phyloP scores from a whole-genome alignment of 1,139 yeast genomes.

The Suhomyces terraborum region DNA sequence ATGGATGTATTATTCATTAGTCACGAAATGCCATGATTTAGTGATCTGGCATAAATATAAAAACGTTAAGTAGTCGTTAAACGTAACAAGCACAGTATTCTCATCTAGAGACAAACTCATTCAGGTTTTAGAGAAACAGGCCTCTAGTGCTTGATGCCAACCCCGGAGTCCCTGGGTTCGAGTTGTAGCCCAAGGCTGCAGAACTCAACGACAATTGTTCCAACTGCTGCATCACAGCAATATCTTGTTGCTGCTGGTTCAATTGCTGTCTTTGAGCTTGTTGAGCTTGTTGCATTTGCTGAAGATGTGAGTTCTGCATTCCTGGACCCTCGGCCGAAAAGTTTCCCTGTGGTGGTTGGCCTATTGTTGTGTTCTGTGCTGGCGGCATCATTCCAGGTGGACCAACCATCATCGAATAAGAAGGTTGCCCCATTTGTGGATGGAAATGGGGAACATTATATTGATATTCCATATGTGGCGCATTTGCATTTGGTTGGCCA shows the following conservation, averaged over 20 bases:
- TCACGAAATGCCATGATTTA: conserved; percentile 8
- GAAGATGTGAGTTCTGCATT: conserved; percentile 16
- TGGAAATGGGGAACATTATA: conserved; percentile 10
- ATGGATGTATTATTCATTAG: conserved; percentile 9
- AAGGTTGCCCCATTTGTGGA: conserved; percentile 10
- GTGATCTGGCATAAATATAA: conserved; percentile 3
- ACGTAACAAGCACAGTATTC: conserved; percentile 1
- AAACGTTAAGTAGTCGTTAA: conserved; percentile 8
- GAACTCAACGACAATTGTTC: conserved; percentile 52
- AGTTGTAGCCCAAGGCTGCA: conserved; percentile 51
- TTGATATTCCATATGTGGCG: conserved; percentile 4
- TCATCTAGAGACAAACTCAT: neutral
- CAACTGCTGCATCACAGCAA: conserved; percentile 49
- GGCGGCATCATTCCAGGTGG: conserved; percentile 9
- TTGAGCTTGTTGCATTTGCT: conserved; percentile 3
- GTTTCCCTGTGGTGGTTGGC: conserved; percentile 4
- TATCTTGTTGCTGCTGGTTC: conserved; percentile 29
- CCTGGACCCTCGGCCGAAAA: conserved; percentile 1
- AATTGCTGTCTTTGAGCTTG: conserved; percentile 18
- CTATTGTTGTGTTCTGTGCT: conserved; percentile 3
- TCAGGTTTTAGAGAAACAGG: conserved; percentile 27
- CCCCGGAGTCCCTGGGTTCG: conserved; percentile 47
- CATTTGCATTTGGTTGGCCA: conserved; percentile 4
- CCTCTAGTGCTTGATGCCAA: conserved; percentile 23
- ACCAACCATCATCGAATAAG: conserved; percentile 6